Evolutionary conservation across 495 filamentous ascomycete genomes (phyloP).

Genomic region (Daldinia loculata): DNA sequence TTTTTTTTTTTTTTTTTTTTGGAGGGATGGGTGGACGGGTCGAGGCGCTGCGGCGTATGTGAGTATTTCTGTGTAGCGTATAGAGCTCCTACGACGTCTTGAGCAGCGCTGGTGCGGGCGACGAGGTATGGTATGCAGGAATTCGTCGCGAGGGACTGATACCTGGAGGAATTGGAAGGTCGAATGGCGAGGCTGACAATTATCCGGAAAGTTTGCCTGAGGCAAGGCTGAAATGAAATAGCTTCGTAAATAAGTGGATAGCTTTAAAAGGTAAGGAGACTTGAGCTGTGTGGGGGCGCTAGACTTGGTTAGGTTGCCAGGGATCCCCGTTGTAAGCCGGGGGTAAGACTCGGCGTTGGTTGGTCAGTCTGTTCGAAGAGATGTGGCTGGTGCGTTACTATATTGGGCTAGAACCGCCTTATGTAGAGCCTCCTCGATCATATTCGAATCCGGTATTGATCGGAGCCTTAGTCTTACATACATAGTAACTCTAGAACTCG

Average conservation of each 20-base stretch:
- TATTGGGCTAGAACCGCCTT: neutral
- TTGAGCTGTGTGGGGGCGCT: conserved; percentile 20
- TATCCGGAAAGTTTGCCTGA: conserved; percentile 40
- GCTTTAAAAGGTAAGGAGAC: neutral
- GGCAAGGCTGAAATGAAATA: conserved; percentile 40
- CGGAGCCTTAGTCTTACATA: neutral
- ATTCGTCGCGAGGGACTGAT: neutral
- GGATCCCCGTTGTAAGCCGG: neutral
- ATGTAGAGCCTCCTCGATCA: neutral
- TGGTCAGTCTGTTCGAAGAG: neutral
- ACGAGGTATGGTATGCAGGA: neutral
- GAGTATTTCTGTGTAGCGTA: too few species aligned
- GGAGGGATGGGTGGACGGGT: neutral
- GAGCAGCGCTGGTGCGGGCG: neutral
- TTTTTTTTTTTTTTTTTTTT: neutral
- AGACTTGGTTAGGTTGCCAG: neutral
- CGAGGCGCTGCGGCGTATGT: neutral
- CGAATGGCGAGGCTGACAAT: conserved; percentile 40
- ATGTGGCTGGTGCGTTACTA: neutral
- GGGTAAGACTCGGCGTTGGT: neutral
- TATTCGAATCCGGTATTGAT: neutral
- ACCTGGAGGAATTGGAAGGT: conserved; percentile 7
- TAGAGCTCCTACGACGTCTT: neutral
- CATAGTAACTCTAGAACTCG: neutral
- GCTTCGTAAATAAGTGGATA: conserved; percentile 36